Evolutionary conservation across 2,329 filamentous ascomycete genomes (phyloP).

Genomic region (Aspergillus calidoustus): DNA sequence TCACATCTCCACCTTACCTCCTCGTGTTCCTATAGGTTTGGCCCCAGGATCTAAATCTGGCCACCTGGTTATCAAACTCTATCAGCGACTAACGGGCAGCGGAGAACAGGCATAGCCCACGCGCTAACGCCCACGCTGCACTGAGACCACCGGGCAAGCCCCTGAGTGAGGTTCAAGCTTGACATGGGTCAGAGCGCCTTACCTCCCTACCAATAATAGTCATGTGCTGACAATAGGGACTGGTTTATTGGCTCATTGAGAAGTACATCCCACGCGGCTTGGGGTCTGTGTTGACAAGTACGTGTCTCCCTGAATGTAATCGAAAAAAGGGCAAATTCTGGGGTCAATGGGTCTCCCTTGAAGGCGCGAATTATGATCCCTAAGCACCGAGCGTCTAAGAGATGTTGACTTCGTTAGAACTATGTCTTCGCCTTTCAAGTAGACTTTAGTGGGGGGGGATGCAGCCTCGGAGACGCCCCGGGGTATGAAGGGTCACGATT

Average conservation of each 20-base stretch:
- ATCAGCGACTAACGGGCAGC: background rate
- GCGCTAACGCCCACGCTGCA: background rate
- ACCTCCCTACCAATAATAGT: background rate
- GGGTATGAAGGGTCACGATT: no score
- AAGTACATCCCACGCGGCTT: background rate
- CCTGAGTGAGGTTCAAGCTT: background rate
- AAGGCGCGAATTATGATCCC: no score
- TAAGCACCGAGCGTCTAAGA: no score
- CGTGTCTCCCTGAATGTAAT: background rate
- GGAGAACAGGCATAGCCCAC: no score
- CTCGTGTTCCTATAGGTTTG: no score
- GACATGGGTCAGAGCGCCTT: background rate
- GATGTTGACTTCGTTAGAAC: no score
- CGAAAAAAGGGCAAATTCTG: background rate
- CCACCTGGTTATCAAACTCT: background rate
- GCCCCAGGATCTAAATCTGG: background rate
- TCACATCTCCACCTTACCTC: background rate
- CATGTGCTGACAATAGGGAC: background rate
- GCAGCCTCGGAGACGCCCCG: no score
- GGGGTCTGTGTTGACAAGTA: background rate
- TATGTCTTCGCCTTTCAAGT: no score
- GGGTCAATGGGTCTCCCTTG: background rate
- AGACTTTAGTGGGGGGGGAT: no score
- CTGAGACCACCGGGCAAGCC: no score
- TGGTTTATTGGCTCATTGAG: background rate